Evolutionary conservation across 2,329 filamentous ascomycete species (phyloP), one percentile per base, ranked within the genome.

Genomic region (Dactylella cylindrospora): DNA sequence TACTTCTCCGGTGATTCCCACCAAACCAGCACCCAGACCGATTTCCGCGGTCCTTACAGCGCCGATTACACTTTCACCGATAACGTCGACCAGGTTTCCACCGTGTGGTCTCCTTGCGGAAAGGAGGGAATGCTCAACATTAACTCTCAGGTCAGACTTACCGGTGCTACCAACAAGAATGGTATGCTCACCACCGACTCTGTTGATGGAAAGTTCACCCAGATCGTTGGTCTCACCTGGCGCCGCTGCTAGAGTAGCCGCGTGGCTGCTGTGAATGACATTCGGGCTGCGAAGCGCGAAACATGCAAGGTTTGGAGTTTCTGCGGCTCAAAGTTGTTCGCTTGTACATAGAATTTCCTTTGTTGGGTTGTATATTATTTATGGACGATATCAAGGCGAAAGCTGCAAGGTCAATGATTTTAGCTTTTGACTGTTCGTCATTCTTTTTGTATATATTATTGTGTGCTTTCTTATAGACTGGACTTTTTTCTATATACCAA

Each of bases 21-120:
- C 8, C 59, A 76, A 73, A 66, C 70, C 39, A 69, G 66, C 66
- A 73, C 74, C 8, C 46, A 71, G 38, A 73, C 75, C 64, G 70
- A 62, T 20, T 76, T 78, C 69, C 70, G 68, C 2, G 77, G 77
- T 13, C 76, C 76, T 12, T 73, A 69, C 47, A 62, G 67, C 54
- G 72, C 68, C n/a, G 66, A 74, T 65, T 80, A 78, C 70, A 69
- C 69, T 64, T 75, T 76, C 70, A 73, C 73, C 40, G 77, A 79
- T 66, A 67, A 72, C 44, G 73, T 78, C 55, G 73, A 74, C 45
- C 72, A 73, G 67, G 73, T 74, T 33, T 76, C 75, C 28, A 72
- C 73, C 32, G 75, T 79, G 60, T 80, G 78, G 78, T 79, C 77
- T 41, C 76, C 77, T 12, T 80, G 78, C 71, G 77, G 77, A 46